phyloP scores from a whole-genome alignment of 106 monocot genomes.

The Acanthochlamys bracteata region DNA sequence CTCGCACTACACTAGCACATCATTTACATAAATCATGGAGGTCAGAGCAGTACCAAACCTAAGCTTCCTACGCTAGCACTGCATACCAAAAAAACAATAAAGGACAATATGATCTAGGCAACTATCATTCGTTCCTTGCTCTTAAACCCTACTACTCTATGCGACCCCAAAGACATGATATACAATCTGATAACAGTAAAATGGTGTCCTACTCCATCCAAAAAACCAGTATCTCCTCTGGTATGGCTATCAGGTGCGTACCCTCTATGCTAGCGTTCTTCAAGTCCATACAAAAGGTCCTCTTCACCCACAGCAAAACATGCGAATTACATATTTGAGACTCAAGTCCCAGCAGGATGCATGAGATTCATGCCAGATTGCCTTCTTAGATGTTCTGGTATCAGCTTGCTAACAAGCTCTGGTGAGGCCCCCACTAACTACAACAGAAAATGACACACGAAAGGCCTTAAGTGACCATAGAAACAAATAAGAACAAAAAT shows the following conservation, averaged over 20 bases:
- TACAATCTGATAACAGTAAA: not conserved
- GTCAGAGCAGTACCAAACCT: not conserved
- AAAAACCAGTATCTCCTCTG: not conserved
- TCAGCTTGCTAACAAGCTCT: slow-evolving; percentile 58
- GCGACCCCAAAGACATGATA: not conserved
- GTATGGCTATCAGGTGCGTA: not conserved
- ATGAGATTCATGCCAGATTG: slow-evolving; percentile 36
- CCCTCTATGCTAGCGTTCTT: not conserved
- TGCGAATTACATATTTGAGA: not conserved
- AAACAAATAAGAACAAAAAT: not conserved
- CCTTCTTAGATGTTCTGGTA: slow-evolving; percentile 53
- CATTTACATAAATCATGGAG: slow-evolving; percentile 1
- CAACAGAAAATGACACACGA: slow-evolving; percentile 4
- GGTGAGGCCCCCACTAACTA: slow-evolving; percentile 54
- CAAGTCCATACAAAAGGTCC: not conserved
- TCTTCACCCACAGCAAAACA: not conserved
- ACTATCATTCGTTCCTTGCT: not conserved
- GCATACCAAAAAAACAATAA: not conserved
- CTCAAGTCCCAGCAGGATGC: slow-evolving; percentile 26
- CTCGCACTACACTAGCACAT: not conserved
- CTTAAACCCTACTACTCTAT: not conserved
- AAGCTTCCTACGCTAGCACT: not conserved
- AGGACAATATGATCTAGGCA: not conserved
- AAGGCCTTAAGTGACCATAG: not conserved
- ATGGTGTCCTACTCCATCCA: not conserved